Conservation (phyloP, 495 filamentous ascomycete species). For the Penicillium bovifimosum region DNA sequence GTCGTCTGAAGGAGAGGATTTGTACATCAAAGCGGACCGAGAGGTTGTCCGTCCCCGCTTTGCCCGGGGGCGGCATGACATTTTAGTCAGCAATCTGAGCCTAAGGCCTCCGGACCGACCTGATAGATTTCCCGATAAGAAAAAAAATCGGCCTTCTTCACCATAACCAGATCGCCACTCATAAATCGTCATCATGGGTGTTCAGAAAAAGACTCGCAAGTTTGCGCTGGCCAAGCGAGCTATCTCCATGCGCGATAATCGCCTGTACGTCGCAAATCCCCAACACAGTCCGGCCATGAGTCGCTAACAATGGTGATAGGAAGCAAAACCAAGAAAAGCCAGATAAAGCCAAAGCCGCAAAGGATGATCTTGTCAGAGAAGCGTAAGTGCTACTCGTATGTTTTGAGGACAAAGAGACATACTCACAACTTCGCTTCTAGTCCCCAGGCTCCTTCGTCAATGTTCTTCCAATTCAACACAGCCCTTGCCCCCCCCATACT, state of each 20-base stretch:
- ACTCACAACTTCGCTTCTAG: slow-evolving; percentile 5
- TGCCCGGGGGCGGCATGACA: not conserved
- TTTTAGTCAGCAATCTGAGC: not conserved
- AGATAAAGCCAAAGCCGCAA: slow-evolving; percentile 36
- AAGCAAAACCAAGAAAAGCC: slow-evolving; percentile 53
- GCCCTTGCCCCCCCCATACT: slow-evolving; percentile 88
- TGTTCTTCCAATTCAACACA: slow-evolving; percentile 95
- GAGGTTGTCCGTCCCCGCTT: not conserved
- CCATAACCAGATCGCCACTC: not conserved
- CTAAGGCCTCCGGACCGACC: not conserved
- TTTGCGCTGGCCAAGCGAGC: slow-evolving; percentile 46
- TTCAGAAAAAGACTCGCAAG: slow-evolving; percentile 60
- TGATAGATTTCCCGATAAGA: slow-evolving; percentile 2
- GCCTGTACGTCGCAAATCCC: slow-evolving; percentile 16
- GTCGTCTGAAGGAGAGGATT: too few species aligned
- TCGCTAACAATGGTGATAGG: slow-evolving; percentile 41
- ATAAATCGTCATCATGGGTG: slow-evolving; percentile 46
- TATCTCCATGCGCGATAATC: slow-evolving; percentile 21
- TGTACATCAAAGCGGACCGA: not conserved
- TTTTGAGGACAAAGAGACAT: not conserved
- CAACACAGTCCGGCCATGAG: not conserved
- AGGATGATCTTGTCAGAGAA: slow-evolving; percentile 30
- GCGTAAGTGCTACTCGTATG: slow-evolving; percentile 23
- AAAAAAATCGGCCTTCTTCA: slow-evolving; percentile 2
- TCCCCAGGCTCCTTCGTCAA: slow-evolving; percentile 71